A percentile compares a stretch with the other conserved stretches of the same genome.
Evolutionary conservation across 768 basidiomycete species (phyloP).

Genomic region (Kwoniella heveanensis): DNA sequence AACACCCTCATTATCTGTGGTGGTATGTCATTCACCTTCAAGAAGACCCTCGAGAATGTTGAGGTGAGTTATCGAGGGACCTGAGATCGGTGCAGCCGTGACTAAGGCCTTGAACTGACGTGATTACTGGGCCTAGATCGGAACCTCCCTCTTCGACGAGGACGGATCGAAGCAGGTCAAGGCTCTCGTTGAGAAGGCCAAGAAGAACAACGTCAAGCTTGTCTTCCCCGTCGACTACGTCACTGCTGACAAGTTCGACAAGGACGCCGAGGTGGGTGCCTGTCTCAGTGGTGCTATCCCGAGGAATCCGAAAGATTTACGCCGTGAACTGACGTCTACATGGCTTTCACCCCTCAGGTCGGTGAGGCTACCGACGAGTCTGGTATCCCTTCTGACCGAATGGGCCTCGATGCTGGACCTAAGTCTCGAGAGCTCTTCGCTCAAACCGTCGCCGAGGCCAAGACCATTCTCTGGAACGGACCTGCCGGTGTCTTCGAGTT

Average conservation of each 20-base stretch:
- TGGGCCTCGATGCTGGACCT: slow-evolving; percentile 90
- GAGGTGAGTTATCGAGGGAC: too few species aligned
- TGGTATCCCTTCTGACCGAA: slow-evolving; percentile 90
- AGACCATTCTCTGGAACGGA: slow-evolving; percentile 94
- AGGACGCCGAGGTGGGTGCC: slow-evolving; percentile 78
- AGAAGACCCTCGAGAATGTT: slow-evolving; percentile 83
- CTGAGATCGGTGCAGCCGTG: too few species aligned
- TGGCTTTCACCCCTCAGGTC: too few species aligned
- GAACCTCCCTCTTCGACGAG: slow-evolving; percentile 88
- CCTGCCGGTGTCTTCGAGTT: slow-evolving; percentile 99
- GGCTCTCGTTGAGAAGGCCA: slow-evolving; percentile 83
- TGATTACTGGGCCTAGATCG: slow-evolving; percentile 80
- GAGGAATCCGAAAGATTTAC: too few species aligned
- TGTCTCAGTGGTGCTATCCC: too few species aligned
- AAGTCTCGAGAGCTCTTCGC: slow-evolving; percentile 79
- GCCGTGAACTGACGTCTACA: neutral
- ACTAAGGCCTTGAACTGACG: too few species aligned
- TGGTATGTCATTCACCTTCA: slow-evolving; percentile 99
- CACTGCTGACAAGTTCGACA: slow-evolving; percentile 92
- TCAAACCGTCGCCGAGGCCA: slow-evolving; percentile 76
- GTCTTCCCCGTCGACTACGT: slow-evolving; percentile 95
- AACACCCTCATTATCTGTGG: slow-evolving; percentile 94
- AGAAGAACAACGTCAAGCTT: slow-evolving; percentile 84
- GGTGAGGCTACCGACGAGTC: slow-evolving; percentile 73
- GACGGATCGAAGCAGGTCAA: slow-evolving; percentile 84